Conservation (phyloP, 2,329 filamentous ascomycete species). For the Bipolaris bicolor region DNA sequence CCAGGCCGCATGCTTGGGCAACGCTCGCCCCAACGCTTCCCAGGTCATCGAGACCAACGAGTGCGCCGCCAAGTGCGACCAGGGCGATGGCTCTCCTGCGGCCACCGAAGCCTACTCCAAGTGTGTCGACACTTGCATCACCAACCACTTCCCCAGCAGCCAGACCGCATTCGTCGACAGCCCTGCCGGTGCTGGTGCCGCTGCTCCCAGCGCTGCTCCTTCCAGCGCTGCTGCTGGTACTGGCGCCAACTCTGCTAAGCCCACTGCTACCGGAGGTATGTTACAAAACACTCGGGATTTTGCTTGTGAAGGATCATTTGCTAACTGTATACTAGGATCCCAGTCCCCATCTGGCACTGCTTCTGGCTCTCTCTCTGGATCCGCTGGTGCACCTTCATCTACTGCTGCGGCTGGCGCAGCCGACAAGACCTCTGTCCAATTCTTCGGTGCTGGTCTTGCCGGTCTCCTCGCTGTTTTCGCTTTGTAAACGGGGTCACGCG, state of each 20-base stretch:
- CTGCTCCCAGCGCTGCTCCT: conserved; percentile 30
- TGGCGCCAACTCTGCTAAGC: conserved; percentile 21
- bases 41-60: conserved; percentile 59
- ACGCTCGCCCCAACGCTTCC: conserved; percentile 59
- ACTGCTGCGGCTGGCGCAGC: conserved; percentile 46
- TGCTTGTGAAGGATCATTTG: not conserved
- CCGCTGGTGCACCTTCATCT: conserved; percentile 27
- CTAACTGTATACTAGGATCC: conserved; percentile 13
- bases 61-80: conserved; percentile 60
- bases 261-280: conserved; percentile 8
- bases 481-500: conserved; percentile 34
- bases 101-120: conserved; percentile 55
- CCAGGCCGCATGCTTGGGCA: conserved; percentile 57
- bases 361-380: conserved; percentile 18
- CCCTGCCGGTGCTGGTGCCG: conserved; percentile 33
- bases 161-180: conserved; percentile 34
- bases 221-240: conserved; percentile 25
- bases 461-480: conserved; percentile 49
- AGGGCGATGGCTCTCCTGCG: conserved; percentile 57
- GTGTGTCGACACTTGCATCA: conserved; percentile 59
- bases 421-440: conserved; percentile 35
- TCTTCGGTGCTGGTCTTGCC: conserved; percentile 45
- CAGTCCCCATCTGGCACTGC: not conserved
- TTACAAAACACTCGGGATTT: not conserved
- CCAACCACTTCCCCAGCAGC: conserved; percentile 55